phyloP scores from a whole-genome alignment of 2,329 filamentous ascomycete species.

The Cordyceps cateniannulata region DNA sequence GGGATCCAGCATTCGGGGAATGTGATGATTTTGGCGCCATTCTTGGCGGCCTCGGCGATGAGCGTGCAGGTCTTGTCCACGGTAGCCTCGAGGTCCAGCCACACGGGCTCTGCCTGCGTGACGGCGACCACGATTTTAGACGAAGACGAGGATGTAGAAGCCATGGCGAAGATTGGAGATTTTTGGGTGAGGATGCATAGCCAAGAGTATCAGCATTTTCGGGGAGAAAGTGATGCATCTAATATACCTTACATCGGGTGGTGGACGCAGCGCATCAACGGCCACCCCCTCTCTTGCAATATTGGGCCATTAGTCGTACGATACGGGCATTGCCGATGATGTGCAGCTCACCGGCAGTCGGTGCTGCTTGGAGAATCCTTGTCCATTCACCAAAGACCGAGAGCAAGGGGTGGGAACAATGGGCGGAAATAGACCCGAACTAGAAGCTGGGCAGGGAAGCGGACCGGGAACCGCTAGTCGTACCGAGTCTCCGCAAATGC shows the following conservation, averaged over 20 bases:
- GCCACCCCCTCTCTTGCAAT: background rate
- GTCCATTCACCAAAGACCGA: too few species aligned
- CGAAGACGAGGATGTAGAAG: background rate
- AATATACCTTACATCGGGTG: background rate
- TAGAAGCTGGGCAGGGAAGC: too few species aligned
- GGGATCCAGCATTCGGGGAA: conserved; percentile 50
- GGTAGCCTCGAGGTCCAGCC: conserved; percentile 18
- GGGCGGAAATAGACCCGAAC: too few species aligned
- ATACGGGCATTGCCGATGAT: background rate
- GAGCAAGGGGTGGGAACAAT: too few species aligned
- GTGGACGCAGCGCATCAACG: background rate
- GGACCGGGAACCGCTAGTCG: too few species aligned
- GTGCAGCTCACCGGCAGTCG: background rate
- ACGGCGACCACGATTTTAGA: conserved; percentile 16
- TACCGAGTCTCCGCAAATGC: too few species aligned
- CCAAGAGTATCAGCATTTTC: background rate
- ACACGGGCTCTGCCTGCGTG: conserved; percentile 23
- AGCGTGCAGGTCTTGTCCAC: conserved; percentile 18
- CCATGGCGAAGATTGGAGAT: background rate
- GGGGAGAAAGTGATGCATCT: background rate
- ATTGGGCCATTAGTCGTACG: background rate
- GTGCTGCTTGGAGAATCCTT: too few species aligned
- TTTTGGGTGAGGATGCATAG: background rate
- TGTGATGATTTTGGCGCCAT: conserved; percentile 47
- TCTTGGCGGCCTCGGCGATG: conserved; percentile 17